phyloP scores from a whole-genome alignment of 495 filamentous ascomycete species.

The Penicillium subrubescens region DNA sequence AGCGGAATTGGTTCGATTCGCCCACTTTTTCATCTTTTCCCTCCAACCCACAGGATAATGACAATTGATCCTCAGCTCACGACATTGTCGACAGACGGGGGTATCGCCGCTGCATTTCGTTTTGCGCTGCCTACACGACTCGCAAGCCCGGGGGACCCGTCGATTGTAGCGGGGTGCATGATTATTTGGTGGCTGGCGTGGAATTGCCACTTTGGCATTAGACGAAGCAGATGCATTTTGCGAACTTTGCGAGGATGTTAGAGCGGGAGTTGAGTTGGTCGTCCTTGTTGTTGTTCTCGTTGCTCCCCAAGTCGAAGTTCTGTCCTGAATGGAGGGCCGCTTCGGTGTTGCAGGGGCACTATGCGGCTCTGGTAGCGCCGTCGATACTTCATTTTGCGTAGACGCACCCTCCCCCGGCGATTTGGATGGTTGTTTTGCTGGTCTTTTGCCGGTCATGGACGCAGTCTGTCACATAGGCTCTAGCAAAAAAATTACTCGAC shows the following conservation, averaged over 20 bases:
- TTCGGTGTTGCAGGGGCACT: constrained; percentile 20
- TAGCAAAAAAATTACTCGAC: constrained; percentile 8
- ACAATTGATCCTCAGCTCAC: constrained; percentile 52
- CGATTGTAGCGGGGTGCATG: constrained; percentile 40
- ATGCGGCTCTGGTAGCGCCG: constrained; percentile 13
- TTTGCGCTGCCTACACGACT: constrained; percentile 71
- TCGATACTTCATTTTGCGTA: constrained; percentile 11
- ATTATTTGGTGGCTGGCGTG: constrained; percentile 37
- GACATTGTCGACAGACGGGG: constrained; percentile 61
- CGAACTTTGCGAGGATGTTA: constrained; percentile 1
- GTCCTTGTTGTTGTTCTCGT: neutral
- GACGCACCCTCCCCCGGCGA: constrained; percentile 6
- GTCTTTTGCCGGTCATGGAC: constrained; percentile 20
- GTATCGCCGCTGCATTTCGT: constrained; percentile 63
- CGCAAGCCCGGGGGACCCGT: constrained; percentile 61
- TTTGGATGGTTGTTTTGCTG: constrained; percentile 9
- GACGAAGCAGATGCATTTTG: constrained; percentile 11
- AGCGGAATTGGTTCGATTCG: neutral
- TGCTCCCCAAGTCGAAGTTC: constrained; percentile 4
- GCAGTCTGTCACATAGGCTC: constrained; percentile 2
- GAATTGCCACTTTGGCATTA: constrained; percentile 51
- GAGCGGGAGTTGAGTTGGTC: constrained; percentile 9
- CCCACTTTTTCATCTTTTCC: constrained; percentile 58
- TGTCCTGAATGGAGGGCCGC: constrained; percentile 11
- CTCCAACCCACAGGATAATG: constrained; percentile 60